Evolutionary conservation across 148 eudicot genomes (phyloP).

Genomic region (Fagopyrum homotropicum): DNA sequence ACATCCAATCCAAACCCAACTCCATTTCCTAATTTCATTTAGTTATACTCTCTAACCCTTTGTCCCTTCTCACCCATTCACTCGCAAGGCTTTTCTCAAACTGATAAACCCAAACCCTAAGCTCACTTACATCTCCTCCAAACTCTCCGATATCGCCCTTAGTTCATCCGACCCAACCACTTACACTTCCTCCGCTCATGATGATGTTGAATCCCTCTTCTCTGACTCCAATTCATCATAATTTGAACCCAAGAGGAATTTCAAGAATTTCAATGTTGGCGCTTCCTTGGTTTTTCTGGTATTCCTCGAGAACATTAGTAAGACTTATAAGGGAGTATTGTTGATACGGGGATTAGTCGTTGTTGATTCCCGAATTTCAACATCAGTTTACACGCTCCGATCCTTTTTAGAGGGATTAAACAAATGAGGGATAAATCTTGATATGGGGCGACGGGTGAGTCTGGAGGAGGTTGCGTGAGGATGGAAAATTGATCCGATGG

Average conservation of each 20-base stretch:
- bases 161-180: conserved; percentile 2
- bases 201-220: conserved; percentile 71
- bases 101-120: neutral
- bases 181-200: conserved; percentile 9
- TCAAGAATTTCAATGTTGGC: conserved; percentile 40
- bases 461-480: too few relatives aligned
- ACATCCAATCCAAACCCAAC: too few relatives aligned
- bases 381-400: too few relatives aligned
- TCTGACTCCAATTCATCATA: conserved; percentile 32
- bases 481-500: too few relatives aligned
- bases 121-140: conserved; percentile 4
- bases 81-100: conserved; percentile 4
- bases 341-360: too few relatives aligned
- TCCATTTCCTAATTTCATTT: too few relatives aligned
- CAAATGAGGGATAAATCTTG: too few relatives aligned
- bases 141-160: conserved; percentile 1
- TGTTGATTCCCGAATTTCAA: too few relatives aligned
- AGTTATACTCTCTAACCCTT: neutral
- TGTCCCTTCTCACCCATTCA: conserved; percentile 3
- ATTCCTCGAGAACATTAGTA: conserved; percentile 71
- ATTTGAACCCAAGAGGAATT: conserved; percentile 28
- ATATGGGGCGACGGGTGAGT: too few relatives aligned
- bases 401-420: too few relatives aligned
- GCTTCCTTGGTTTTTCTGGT: conserved; percentile 90
- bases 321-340: conserved; percentile 63